Base-by-base conservation (phyloP, 2,329 filamentous ascomycete genomes). In the Fusarium sp. region DNA sequence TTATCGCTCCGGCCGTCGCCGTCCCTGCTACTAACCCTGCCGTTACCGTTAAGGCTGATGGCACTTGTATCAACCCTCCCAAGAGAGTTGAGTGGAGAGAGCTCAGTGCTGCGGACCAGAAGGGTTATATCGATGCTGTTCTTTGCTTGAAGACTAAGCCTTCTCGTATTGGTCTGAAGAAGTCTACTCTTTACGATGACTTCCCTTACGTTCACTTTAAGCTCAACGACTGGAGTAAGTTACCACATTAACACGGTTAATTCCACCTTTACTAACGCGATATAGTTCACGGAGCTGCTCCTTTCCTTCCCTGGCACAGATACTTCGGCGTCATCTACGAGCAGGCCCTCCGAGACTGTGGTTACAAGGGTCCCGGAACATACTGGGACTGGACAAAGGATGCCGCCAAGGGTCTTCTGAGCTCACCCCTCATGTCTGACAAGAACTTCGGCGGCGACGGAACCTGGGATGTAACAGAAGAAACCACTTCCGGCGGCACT, bases 341-440 rank as follows among this genome's bases (percentile, higher is more conserved):
- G 4, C n/a, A 42, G 6, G 59, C 61, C 7, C 45, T 64, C 1
- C 59, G 59, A 1, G 51, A 59, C 1, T 64, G 59, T 2, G 61
- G 59, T 2, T 64, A 64, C 3, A 28, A 57, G 34, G 61, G 59
- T 2, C 51, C 59, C 5, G 54, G 46, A 5, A 64, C 62, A 8
- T 62, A 64, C 7, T 64, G 51, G 62, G 40, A 64, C 23, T 64
- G 62, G 62, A 21, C 59, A 23, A 45, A 59, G 3, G 59, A 64
- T 14, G 10, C 41, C 0, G 20, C 64, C 1, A 28, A 63, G 5
- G 59, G 59, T 0, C 59, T 63, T 25, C 20, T 42, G 2, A 34
- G 18, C 6, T 64, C 62, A 0, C 59, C 62, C 0, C 30, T 64
- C 8, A 64, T 64, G 62, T 34, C 62, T 3, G 16, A 27, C 2